Percentiles rank a stretch among this genome's conserved stretches.
Conservation (phyloP, 164 flowering plant genomes). For the Aristolochia contorta region DNA sequence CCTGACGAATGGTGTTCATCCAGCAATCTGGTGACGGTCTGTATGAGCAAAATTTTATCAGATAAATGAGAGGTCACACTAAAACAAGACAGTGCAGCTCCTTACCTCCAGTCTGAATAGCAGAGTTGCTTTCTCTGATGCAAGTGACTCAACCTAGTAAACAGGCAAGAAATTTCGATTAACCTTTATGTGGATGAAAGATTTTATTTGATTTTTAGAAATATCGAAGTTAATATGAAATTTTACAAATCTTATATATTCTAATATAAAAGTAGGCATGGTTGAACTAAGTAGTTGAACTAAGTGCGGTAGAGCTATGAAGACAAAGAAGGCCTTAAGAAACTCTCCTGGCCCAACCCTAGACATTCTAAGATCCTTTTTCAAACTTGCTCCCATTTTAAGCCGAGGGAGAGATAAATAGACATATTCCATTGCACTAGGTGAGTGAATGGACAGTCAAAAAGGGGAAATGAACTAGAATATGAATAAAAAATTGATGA, state of each 20-base stretch:
- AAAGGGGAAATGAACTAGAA: background rate
- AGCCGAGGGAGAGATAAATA: too few relatives aligned
- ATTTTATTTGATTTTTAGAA: too few relatives aligned
- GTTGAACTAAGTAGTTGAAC: too few relatives aligned
- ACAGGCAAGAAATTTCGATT: background rate
- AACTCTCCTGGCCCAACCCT: too few relatives aligned
- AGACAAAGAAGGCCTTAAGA: too few relatives aligned
- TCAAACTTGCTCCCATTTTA: too few relatives aligned
- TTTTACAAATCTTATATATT: too few relatives aligned
- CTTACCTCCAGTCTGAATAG: conserved; percentile 82
- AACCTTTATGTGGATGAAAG: background rate
- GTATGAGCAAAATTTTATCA: conserved; percentile 8
- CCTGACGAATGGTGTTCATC: conserved; percentile 45
- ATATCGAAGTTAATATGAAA: too few relatives aligned
- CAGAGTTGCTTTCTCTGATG: conserved; percentile 84
- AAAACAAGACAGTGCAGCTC: background rate
- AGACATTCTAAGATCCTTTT: too few relatives aligned
- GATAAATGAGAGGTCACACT: background rate
- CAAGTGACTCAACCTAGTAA: conserved; percentile 71
- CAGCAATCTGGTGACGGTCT: conserved; percentile 65
- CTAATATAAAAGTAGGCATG: too few relatives aligned
- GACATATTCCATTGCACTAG: too few relatives aligned
- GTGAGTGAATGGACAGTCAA: background rate
- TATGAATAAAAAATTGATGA: background rate
- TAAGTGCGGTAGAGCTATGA: too few relatives aligned